These are phyloP conservation scores for Conidiobolus incongruus DNA, from an alignment of 371 early-diverging fungal species.

Conservation along the genomic window DNA sequence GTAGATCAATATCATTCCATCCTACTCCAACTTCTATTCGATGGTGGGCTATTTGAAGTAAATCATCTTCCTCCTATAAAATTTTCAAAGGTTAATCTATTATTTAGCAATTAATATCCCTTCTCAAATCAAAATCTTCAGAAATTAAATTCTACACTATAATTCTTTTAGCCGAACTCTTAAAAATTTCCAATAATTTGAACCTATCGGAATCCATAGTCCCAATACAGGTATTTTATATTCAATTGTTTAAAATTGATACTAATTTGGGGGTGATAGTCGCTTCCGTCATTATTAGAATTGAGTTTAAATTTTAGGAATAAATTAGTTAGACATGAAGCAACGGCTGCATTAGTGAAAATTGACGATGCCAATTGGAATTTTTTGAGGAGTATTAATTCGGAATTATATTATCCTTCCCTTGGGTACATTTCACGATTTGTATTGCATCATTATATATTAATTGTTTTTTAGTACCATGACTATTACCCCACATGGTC, in stretches of 20 bases:
- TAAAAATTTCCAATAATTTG: constrained; percentile 44
- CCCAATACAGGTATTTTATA: too few species aligned
- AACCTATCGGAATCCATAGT: too few species aligned
- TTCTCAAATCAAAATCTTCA: constrained; percentile 12
- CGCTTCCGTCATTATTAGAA: too few species aligned
- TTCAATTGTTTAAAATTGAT: too few species aligned
- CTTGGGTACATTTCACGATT: too few species aligned
- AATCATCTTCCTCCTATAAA: neutral
- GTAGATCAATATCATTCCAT: constrained; percentile 47
- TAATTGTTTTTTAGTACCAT: too few species aligned
- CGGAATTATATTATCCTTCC: too few species aligned
- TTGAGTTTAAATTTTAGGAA: too few species aligned
- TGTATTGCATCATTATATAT: too few species aligned
- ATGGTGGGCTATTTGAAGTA: constrained; percentile 58
- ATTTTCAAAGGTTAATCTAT: neutral
- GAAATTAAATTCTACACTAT: constrained; percentile 27
- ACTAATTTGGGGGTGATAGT: too few species aligned
- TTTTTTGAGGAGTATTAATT: constrained; percentile 9
- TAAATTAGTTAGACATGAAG: constrained; percentile 45
- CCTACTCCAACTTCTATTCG: constrained; percentile 48
- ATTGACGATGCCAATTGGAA: constrained; percentile 30
- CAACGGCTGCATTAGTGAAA: constrained; percentile 44
- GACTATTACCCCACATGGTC: too few species aligned
- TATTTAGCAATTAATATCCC: constrained; percentile 17
- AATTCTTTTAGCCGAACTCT: constrained; percentile 44